Percentiles rank a stretch among this genome's conserved stretches.
Conservation (phyloP, 1,284 basidiomycete species). For the Hypsizygus ulmarius region DNA sequence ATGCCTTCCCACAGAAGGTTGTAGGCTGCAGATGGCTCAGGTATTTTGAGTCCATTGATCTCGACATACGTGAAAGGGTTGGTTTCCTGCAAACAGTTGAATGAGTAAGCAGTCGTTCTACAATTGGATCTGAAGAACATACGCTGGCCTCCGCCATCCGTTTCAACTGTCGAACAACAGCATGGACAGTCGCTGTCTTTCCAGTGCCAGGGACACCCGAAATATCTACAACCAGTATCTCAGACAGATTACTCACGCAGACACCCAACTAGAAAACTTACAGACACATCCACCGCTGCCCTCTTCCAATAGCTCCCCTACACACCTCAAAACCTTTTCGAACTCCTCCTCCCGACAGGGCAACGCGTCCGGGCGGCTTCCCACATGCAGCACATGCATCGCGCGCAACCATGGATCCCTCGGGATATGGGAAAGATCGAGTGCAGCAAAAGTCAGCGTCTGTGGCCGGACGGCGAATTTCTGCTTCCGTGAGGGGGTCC, state of each 20-base stretch:
- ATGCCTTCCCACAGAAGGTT: slow-evolving; percentile 87
- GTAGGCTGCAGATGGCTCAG: slow-evolving; percentile 87
- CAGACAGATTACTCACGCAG: not conserved
- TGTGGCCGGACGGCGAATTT: slow-evolving; percentile 34
- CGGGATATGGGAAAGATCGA: slow-evolving; percentile 50
- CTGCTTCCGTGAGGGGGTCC: slow-evolving; percentile 9
- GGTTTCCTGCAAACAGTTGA: slow-evolving; percentile 59
- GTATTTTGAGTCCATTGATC: slow-evolving; percentile 94
- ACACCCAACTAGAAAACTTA: slow-evolving; percentile 41
- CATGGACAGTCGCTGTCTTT: slow-evolving; percentile 97
- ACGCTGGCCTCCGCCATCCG: slow-evolving; percentile 81
- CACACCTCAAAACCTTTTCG: slow-evolving; percentile 69
- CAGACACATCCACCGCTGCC: slow-evolving; percentile 95
- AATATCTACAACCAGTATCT: slow-evolving; percentile 60
- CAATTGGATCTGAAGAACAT: slow-evolving; percentile 22
- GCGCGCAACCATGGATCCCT: slow-evolving; percentile 80
- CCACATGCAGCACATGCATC: slow-evolving; percentile 90
- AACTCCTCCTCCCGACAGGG: slow-evolving; percentile 93
- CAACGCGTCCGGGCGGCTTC: slow-evolving; percentile 85
- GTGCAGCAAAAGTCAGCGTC: slow-evolving; percentile 29
- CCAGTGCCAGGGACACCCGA: slow-evolving; percentile 98
- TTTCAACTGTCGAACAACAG: slow-evolving; percentile 85
- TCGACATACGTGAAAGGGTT: slow-evolving; percentile 96
- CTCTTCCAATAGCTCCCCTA: slow-evolving; percentile 87
- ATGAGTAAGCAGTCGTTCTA: not conserved